phyloP scores from a whole-genome alignment of 2,329 filamentous ascomycete species.

The Metarhizium album region DNA sequence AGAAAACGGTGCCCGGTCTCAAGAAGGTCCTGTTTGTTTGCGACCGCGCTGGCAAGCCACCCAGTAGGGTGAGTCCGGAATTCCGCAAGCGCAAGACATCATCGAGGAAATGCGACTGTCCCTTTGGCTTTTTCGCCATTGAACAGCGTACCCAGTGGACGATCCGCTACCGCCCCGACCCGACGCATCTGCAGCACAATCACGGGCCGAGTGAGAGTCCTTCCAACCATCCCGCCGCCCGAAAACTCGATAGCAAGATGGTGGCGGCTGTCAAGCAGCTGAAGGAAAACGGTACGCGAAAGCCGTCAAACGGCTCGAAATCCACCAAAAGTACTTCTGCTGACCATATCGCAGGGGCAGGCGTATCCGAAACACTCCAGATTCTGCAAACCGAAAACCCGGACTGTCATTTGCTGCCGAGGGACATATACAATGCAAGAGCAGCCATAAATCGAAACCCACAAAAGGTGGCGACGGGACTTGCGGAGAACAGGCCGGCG shows the following conservation, averaged over 20 bases:
- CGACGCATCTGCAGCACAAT: conserved; percentile 48
- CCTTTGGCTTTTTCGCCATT: conserved; percentile 60
- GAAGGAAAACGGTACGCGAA: conserved; percentile 50
- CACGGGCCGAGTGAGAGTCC: conserved; percentile 57
- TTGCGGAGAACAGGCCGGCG: conserved; percentile 50
- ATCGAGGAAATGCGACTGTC: conserved; percentile 58
- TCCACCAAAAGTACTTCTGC: conserved; percentile 7
- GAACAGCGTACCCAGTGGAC: conserved; percentile 59
- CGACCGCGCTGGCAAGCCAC: conserved; percentile 53
- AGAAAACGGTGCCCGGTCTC: conserved; percentile 55
- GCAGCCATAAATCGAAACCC: conserved; percentile 57
- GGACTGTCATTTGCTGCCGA: conserved; percentile 49
- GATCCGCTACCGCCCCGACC: conserved; percentile 51
- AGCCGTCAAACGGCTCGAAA: conserved; percentile 3
- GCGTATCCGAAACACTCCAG: conserved; percentile 55
- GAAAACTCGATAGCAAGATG: conserved; percentile 57
- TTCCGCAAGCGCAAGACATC: conserved; percentile 55
- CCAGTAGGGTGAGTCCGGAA: conserved; percentile 51
- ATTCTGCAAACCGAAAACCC: conserved; percentile 55
- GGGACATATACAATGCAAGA: conserved; percentile 58
- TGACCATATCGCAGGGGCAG: conserved; percentile 37
- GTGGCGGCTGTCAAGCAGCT: conserved; percentile 55
- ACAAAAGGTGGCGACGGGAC: conserved; percentile 46
- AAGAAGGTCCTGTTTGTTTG: conserved; percentile 60
- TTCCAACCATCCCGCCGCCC: conserved; percentile 53